These are phyloP conservation scores for Scheffersomyces titani DNA, from an alignment of 1,139 yeast species.

Conservation along the genomic window DNA sequence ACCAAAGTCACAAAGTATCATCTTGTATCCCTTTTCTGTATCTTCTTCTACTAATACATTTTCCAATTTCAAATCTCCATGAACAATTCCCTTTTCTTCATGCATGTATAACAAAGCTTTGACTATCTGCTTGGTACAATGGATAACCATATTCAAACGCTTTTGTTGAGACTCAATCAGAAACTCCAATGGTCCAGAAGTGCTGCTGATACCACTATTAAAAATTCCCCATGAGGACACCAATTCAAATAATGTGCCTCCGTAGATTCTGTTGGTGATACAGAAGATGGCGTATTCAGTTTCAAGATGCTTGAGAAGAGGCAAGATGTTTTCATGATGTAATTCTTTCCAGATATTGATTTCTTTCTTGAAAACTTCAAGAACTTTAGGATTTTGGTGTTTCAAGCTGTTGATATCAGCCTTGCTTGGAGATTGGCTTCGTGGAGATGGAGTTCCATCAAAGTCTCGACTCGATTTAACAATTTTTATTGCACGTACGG, in stretches of 20 bases:
- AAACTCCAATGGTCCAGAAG: constrained; percentile 33
- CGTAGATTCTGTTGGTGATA: constrained; percentile 67
- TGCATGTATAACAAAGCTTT: constrained; percentile 74
- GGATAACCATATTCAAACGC: constrained; percentile 22
- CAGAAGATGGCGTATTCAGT: constrained; percentile 69
- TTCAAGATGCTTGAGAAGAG: constrained; percentile 61
- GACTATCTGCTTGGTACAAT: constrained; percentile 55
- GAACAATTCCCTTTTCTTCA: constrained; percentile 63
- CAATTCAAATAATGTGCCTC: constrained; percentile 81
- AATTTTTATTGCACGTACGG: constrained; percentile 71
- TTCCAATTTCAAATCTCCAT: constrained; percentile 88
- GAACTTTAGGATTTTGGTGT: constrained; percentile 29
- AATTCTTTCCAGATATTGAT: constrained; percentile 72
- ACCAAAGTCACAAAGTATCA: constrained; percentile 84
- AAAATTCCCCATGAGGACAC: constrained; percentile 67
- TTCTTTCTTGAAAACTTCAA: constrained; percentile 65
- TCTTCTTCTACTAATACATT: constrained; percentile 65
- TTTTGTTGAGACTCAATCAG: constrained; percentile 27
- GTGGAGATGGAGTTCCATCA: constrained; percentile 7
- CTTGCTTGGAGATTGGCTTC: constrained; percentile 9
- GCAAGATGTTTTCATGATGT: constrained; percentile 64
- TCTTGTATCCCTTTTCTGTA: constrained; percentile 22
- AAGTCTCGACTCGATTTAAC: constrained; percentile 56
- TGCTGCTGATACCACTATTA: constrained; percentile 26
- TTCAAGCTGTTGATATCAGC: constrained; percentile 3